Percentiles rank a stretch among this genome's conserved stretches.
phyloP scores from a whole-genome alignment of 2,329 filamentous ascomycete species.

The Neobulgaria alba region DNA sequence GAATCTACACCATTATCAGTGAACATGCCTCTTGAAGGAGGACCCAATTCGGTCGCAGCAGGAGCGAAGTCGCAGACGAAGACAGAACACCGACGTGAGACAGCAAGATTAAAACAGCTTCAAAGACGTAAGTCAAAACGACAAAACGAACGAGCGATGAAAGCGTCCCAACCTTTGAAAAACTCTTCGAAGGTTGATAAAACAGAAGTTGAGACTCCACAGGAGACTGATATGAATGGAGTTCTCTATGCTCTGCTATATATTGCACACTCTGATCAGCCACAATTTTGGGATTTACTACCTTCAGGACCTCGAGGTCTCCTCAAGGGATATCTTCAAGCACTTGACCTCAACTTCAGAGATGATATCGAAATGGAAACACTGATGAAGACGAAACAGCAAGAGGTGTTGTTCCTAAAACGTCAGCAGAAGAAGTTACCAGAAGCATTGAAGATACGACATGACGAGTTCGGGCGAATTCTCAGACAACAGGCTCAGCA shows the following conservation, averaged over 20 bases:
- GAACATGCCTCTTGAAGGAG: no score
- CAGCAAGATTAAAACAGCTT: no score
- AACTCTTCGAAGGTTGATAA: no score
- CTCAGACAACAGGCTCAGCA: not conserved
- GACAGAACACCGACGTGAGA: no score
- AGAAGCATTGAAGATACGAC: not conserved
- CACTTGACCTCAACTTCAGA: not conserved
- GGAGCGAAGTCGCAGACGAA: no score
- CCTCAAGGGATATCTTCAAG: not conserved
- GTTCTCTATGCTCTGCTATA: not conserved
- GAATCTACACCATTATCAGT: no score
- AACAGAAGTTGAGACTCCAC: no score
- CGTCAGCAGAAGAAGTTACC: constrained; percentile 2
- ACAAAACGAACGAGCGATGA: no score
- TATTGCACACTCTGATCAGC: not conserved
- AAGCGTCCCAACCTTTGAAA: no score
- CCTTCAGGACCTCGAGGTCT: not conserved
- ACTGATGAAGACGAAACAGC: not conserved
- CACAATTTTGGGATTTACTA: constrained; percentile 1
- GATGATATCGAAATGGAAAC: constrained; percentile 1
- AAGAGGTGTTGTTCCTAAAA: constrained; percentile 1
- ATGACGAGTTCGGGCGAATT: not conserved
- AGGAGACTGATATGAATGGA: not conserved
- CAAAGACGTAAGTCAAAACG: no score
- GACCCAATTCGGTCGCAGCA: no score